Evolutionary conservation across 139 green algal species (phyloP).

Genomic region (Edaphochlamys debaryana): DNA sequence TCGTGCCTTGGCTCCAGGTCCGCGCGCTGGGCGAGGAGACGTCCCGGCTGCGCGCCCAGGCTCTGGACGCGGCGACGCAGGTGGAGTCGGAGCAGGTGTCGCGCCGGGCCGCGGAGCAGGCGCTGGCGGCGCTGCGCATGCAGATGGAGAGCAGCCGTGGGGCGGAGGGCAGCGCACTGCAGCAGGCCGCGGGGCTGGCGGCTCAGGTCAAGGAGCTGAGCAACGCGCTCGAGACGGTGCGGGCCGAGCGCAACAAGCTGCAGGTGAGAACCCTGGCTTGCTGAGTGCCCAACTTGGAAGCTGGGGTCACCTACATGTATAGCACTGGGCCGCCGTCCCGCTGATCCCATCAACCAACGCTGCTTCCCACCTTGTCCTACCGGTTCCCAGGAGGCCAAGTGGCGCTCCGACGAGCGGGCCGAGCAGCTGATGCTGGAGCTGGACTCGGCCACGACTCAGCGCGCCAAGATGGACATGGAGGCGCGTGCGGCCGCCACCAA

Average conservation of each 20-base stretch:
- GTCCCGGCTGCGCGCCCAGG: conserved; percentile 28
- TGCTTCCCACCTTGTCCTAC: no score
- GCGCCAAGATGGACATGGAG: conserved; percentile 33
- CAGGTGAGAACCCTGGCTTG: no score
- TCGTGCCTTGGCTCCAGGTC: conserved; percentile 36
- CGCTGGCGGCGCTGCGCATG: conserved; percentile 26
- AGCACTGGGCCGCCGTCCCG: no score
- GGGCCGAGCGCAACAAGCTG: conserved; percentile 46
- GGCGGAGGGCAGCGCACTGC: conserved; percentile 29
- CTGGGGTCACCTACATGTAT: no score
- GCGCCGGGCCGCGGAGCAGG: conserved; percentile 19
- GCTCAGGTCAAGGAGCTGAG: conserved; percentile 37
- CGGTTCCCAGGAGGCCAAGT: conserved; percentile 46
- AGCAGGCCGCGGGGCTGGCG: conserved; percentile 24
- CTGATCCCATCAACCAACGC: no score
- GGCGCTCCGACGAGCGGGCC: conserved; percentile 40
- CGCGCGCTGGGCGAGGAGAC: conserved; percentile 44
- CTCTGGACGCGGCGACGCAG: conserved; percentile 18
- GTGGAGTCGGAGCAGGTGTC: conserved; percentile 46
- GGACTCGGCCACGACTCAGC: conserved; percentile 3
- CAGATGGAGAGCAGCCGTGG: conserved; percentile 37
- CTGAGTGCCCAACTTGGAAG: no score
- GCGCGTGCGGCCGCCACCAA: conserved; percentile 20
- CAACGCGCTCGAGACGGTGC: conserved; percentile 14
- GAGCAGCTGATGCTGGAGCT: conserved; percentile 41